These are phyloP conservation scores for Stenocarpella maydis DNA, from an alignment of 2,329 filamentous ascomycete genomes.

Conservation along the genomic window DNA sequence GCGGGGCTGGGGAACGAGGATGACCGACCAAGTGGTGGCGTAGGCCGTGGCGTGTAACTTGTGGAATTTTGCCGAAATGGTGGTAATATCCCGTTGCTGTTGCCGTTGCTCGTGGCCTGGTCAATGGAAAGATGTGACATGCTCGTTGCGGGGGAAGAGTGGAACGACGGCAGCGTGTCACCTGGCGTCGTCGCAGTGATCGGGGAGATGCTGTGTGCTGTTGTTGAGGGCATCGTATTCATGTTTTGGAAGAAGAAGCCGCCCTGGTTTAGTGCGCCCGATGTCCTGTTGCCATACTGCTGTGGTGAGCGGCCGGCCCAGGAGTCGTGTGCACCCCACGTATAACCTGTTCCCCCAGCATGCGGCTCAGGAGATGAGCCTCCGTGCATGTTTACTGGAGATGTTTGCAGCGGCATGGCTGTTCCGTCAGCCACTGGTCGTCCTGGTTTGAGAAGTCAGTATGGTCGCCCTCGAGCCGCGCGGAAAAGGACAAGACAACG, in stretches of 20 bases:
- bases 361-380: slow-evolving; percentile 35
- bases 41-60: slow-evolving; percentile 32
- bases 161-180: slow-evolving; percentile 35
- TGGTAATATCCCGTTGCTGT: slow-evolving; percentile 34
- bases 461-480: slow-evolving; percentile 37
- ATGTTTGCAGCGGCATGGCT: slow-evolving; percentile 34
- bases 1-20: slow-evolving; percentile 33
- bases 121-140: slow-evolving; percentile 36
- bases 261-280: slow-evolving; percentile 28
- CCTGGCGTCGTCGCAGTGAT: slow-evolving; percentile 35
- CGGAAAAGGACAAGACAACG: slow-evolving; percentile 36
- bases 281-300: slow-evolving; percentile 32
- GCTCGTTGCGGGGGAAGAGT: slow-evolving; percentile 35
- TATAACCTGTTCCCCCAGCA: slow-evolving; percentile 33
- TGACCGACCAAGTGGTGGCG: slow-evolving; percentile 33
- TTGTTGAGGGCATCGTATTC: slow-evolving; percentile 33
- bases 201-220: slow-evolving; percentile 34
- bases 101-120: slow-evolving; percentile 29
- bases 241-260: slow-evolving; percentile 34
- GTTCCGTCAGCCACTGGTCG: slow-evolving; percentile 33
- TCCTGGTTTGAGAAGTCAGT: slow-evolving; percentile 31
- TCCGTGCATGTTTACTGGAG: slow-evolving; percentile 33
- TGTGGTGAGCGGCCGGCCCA: slow-evolving; percentile 35
- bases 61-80: slow-evolving; percentile 34
- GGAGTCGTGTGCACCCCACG: slow-evolving; percentile 33